Evolutionary conservation across 495 filamentous ascomycete genomes (phyloP).

Genomic region (Bathelium albidoporum): DNA sequence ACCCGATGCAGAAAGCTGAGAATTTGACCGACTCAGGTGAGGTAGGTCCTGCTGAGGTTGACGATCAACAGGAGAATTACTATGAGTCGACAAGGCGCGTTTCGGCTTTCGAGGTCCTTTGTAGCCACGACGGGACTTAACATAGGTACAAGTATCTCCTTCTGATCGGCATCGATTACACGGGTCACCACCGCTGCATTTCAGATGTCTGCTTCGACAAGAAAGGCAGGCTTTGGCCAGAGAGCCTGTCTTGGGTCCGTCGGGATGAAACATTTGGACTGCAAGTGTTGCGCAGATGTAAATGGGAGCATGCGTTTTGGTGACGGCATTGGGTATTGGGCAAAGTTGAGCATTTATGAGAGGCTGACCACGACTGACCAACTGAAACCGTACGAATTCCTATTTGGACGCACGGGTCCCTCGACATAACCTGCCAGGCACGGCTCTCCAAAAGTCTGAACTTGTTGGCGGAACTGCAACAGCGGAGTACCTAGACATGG

Average conservation of each 20-base stretch:
- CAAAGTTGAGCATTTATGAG: no score
- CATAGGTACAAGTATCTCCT: conserved; percentile 38
- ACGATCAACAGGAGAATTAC: conserved; percentile 9
- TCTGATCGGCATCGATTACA: conserved; percentile 36
- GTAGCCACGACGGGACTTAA: conserved; percentile 43
- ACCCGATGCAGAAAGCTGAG: background rate
- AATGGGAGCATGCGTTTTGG: background rate
- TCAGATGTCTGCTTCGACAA: conserved; percentile 17
- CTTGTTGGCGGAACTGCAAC: no score
- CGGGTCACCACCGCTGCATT: conserved; percentile 43
- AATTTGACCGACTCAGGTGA: background rate
- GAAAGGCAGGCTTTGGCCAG: conserved; percentile 8
- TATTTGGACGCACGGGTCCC: no score
- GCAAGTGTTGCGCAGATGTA: background rate
- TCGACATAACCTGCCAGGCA: no score
- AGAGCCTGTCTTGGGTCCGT: background rate
- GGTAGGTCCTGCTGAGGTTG: background rate
- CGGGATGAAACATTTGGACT: background rate
- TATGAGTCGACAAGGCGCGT: conserved; percentile 2
- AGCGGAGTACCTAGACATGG: no score
- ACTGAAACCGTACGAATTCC: no score
- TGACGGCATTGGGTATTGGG: no score
- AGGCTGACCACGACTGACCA: no score
- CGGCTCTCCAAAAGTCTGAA: no score
- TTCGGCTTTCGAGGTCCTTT: conserved; percentile 24